phyloP scores from a whole-genome alignment of 1,284 basidiomycete genomes.

The Apiotrichum sp. region DNA sequence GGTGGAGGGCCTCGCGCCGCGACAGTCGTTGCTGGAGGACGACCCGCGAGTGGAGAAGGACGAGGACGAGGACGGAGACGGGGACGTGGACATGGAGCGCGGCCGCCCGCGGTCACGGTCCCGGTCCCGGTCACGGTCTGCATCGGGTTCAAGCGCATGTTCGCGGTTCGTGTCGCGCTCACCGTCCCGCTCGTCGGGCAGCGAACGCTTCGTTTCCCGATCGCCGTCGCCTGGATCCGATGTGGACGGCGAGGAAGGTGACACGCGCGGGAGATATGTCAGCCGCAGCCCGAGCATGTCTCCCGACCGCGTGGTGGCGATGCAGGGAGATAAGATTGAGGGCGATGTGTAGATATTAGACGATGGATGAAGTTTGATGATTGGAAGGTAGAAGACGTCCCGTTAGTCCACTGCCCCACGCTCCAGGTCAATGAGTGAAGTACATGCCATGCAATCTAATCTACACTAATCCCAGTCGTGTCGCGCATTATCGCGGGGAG shows the following conservation, averaged over 20 bases:
- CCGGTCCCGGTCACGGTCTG: constrained; percentile 23
- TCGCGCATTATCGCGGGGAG: no score
- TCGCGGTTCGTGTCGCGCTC: constrained; percentile 7
- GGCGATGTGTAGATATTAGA: constrained; percentile 30
- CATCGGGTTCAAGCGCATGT: constrained; percentile 12
- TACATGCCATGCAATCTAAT: no score
- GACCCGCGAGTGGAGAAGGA: constrained; percentile 14
- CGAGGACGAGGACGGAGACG: constrained; percentile 11
- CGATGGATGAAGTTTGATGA: no score
- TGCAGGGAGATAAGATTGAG: constrained; percentile 23
- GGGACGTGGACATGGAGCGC: constrained; percentile 18
- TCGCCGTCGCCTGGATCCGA: constrained; percentile 35
- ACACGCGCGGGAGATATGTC: constrained; percentile 35
- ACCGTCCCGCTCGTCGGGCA: not conserved
- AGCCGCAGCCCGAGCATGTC: constrained; percentile 43
- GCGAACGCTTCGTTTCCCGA: constrained; percentile 40
- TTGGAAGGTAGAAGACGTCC: not conserved
- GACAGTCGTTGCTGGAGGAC: constrained; percentile 62
- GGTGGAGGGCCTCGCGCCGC: constrained; percentile 75
- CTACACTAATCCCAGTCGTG: no score
- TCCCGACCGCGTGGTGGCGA: constrained; percentile 35
- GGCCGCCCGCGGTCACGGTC: constrained; percentile 22
- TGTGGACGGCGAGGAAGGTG: constrained; percentile 33
- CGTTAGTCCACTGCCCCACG: not conserved
- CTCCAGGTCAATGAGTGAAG: no score